A percentile compares a stretch with the other conserved stretches of the same genome.
Evolutionary conservation across 257 asterid genomes (phyloP).

Genomic region (Lycium barbarum): DNA sequence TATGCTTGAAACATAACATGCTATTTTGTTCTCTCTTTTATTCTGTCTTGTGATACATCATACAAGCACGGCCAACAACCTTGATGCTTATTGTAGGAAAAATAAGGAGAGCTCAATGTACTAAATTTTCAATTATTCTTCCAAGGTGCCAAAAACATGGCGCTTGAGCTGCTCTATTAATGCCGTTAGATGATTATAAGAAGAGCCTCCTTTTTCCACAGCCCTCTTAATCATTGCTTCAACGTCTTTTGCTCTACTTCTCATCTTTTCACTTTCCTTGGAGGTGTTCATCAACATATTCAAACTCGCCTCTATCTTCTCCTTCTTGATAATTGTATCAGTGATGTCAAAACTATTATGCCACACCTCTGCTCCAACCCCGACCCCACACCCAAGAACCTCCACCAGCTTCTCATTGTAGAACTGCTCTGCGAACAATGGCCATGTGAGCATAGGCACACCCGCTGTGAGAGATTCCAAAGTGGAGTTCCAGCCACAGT

Average conservation of each 20-base stretch:
- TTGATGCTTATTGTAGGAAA: background rate
- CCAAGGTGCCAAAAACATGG: slow-evolving; percentile 26
- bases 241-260: slow-evolving; percentile 14
- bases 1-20: background rate
- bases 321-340: slow-evolving; percentile 21
- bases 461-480: slow-evolving; percentile 39
- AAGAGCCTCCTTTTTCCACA: slow-evolving; percentile 38
- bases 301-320: slow-evolving; percentile 29
- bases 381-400: slow-evolving; percentile 33
- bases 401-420: slow-evolving; percentile 39
- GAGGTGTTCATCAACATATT: slow-evolving; percentile 24
- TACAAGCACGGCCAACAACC: background rate
- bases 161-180: slow-evolving; percentile 34
- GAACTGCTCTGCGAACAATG: slow-evolving; percentile 42
- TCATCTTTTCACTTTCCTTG: slow-evolving; percentile 29
- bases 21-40: background rate
- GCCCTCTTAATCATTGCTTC: slow-evolving; percentile 28
- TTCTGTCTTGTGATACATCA: background rate
- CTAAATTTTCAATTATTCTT: background rate
- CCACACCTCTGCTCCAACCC: slow-evolving; percentile 37
- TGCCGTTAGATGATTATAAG: slow-evolving; percentile 30
- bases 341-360: background rate
- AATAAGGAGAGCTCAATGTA: background rate
- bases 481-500: slow-evolving; percentile 48
- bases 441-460: slow-evolving; percentile 50